A percentile compares a stretch with the other conserved stretches of the same genome.
These are phyloP conservation scores for Gossypium rotundifolium DNA, from an alignment of 345 rosid species.

Conservation along the genomic window DNA sequence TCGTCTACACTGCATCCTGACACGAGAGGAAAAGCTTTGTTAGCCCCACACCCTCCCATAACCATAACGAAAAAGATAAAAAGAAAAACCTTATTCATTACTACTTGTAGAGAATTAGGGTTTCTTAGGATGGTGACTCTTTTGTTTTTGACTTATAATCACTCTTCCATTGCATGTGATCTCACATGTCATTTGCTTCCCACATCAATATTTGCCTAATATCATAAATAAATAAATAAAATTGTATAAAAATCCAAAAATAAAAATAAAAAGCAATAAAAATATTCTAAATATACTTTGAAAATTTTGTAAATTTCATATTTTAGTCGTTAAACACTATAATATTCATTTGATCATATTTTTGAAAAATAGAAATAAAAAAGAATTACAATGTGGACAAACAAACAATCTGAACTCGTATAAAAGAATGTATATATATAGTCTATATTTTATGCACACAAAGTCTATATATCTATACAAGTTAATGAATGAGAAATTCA, in stretches of 20 bases:
- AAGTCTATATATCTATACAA: too few species aligned
- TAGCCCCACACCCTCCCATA: neutral
- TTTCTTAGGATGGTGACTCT: slow-evolving; percentile 25
- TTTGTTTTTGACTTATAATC: slow-evolving; percentile 3
- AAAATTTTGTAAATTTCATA: neutral
- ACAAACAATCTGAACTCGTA: too few species aligned
- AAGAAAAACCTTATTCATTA: neutral
- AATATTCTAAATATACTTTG: neutral
- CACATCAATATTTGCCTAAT: neutral
- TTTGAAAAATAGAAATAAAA: neutral
- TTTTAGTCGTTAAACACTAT: neutral
- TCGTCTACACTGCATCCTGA: neutral
- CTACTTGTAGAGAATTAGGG: slow-evolving; percentile 17
- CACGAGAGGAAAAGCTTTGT: neutral
- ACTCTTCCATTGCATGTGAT: neutral
- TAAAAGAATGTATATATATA: too few species aligned
- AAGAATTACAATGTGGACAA: too few species aligned
- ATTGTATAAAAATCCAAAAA: neutral
- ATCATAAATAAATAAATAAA: neutral
- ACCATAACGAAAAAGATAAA: neutral
- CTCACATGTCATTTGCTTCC: slow-evolving; percentile 13
- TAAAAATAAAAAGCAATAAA: neutral
- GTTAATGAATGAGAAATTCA: too few species aligned
- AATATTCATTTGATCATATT: neutral
- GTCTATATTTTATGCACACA: too few species aligned